phyloP scores from a whole-genome alignment of 306 rosid species.

The Crotalaria pallida region DNA sequence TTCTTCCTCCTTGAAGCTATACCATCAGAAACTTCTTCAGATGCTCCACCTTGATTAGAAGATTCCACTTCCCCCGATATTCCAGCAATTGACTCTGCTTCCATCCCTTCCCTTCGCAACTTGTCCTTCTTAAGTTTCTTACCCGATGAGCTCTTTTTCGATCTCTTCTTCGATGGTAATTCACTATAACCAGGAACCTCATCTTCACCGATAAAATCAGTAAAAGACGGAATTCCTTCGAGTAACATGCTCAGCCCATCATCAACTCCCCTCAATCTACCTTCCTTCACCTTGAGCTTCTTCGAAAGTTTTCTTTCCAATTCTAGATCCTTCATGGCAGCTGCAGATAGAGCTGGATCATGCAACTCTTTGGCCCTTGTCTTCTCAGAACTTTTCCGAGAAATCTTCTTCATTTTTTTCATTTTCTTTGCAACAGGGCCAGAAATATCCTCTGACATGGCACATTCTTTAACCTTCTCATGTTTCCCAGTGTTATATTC shows the following conservation, averaged over 20 bases:
- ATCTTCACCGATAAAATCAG: slow-evolving; percentile 38
- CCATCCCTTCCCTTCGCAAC: slow-evolving; percentile 22
- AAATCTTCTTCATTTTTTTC: slow-evolving; percentile 27
- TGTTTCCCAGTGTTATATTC: slow-evolving; percentile 19
- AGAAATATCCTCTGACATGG: background rate
- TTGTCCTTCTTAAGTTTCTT: slow-evolving; percentile 35
- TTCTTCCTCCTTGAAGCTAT: slow-evolving; percentile 28
- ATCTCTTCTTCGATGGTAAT: slow-evolving; percentile 32
- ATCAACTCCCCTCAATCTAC: slow-evolving; percentile 66
- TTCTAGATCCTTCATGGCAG: slow-evolving; percentile 58
- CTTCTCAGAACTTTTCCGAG: slow-evolving; percentile 29
- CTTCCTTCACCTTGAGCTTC: slow-evolving; percentile 77
- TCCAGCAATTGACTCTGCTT: slow-evolving; percentile 21
- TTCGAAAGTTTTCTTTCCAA: slow-evolving; percentile 79
- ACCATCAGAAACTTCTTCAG: slow-evolving; percentile 23
- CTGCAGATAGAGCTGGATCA: slow-evolving; percentile 21
- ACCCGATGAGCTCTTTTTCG: slow-evolving; percentile 23
- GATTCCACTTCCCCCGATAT: slow-evolving; percentile 17
- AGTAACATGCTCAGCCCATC: slow-evolving; percentile 61
- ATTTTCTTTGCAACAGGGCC: slow-evolving; percentile 22
- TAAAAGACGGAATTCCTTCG: slow-evolving; percentile 38
- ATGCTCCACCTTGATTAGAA: slow-evolving; percentile 21
- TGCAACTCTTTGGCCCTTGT: slow-evolving; percentile 34
- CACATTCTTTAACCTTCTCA: slow-evolving; percentile 16
- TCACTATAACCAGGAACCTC: slow-evolving; percentile 12